Evolutionary conservation across 2,329 filamentous ascomycete species (phyloP).

Genomic region (Diaporthe sp.): DNA sequence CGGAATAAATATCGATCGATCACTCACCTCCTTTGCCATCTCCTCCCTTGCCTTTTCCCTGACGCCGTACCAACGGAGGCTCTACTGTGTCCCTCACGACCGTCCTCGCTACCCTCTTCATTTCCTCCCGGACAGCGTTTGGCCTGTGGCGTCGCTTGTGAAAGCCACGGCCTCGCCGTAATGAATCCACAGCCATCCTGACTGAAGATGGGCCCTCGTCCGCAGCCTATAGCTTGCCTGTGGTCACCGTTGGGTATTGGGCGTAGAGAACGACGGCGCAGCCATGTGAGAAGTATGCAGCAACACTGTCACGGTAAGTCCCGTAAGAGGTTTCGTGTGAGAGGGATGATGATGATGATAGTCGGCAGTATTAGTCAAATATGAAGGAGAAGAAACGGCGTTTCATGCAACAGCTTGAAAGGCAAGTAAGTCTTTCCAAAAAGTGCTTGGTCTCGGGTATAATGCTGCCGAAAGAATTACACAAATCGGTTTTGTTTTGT

Average conservation of each 20-base stretch:
- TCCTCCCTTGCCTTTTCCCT: constrained; percentile 18
- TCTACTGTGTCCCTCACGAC: not conserved
- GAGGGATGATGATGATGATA: not conserved
- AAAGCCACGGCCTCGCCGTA: constrained; percentile 15
- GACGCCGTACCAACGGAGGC: constrained; percentile 15
- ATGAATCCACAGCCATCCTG: constrained; percentile 16
- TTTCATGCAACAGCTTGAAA: constrained; percentile 3
- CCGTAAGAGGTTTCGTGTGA: not conserved
- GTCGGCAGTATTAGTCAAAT: constrained; percentile 7
- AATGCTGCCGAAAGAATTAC: constrained; percentile 22
- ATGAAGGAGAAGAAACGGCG: constrained; percentile 15
- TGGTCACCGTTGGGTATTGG: constrained; percentile 16
- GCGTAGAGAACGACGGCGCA: not conserved
- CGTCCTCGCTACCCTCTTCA: not conserved
- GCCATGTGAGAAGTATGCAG: constrained; percentile 19
- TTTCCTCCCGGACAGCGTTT: not conserved
- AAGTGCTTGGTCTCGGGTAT: constrained; percentile 26
- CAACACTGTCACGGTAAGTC: not conserved
- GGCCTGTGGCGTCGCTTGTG: constrained; percentile 31
- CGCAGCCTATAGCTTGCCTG: not conserved
- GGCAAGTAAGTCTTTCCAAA: not conserved
- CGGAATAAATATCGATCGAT: constrained; percentile 12
- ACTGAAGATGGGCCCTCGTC: not conserved
- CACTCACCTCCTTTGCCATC: constrained; percentile 26
- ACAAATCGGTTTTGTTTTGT: constrained; percentile 27